Base-by-base conservation (phyloP, 768 basidiomycete genomes). In the Hirschioporus abietinus region DNA sequence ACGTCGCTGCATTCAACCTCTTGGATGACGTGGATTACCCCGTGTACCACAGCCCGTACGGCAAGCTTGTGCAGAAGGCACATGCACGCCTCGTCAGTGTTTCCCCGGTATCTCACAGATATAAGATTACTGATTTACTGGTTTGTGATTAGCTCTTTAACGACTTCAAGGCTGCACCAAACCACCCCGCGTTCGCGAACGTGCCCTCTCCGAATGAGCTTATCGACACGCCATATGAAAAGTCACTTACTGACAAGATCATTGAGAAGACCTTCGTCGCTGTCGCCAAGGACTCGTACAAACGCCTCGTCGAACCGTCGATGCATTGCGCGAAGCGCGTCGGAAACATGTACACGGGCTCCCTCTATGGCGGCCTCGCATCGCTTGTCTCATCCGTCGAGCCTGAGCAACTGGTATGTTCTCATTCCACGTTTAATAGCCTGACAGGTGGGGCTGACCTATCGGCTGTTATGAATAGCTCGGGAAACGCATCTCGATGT, bases 271-370 rank as follows among this genome's bases (percentile, higher is more conserved):
- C 91, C 8, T 97, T 99, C 80, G 85, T 97, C 63, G 79, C 77
- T 23, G 80, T 88, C 66, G 89, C 91, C 65, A 94, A 95, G 76
- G 77, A 83, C 8, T 82, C 85, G 24, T 98, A 95, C 79, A 83
- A 85, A 66, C 79, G 83, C 68, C 88, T 89, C 73, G 90, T 95
- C 23, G 87, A 87, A 69, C 92, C 94, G 8, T 84, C 82, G 27
- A 95, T 96, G 87, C 87, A 88, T 66, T 91, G 90, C 80, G 94
- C 95, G 26, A 86, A 88, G 74, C 89, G 95, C 60, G 86, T 96
- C 70, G 97, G 97, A 15, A 99, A 99, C 87, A 96, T 95, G 91
- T 98, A 99, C 84, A 96, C 97, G 12, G 97, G 91, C 18, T 96
- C 94, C 20, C 83, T 99, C 12, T 99, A 96, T 75, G 95, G 94